phyloP scores from a whole-genome alignment of 805 yeast species.

The Blastobotrys mokoenaii region DNA sequence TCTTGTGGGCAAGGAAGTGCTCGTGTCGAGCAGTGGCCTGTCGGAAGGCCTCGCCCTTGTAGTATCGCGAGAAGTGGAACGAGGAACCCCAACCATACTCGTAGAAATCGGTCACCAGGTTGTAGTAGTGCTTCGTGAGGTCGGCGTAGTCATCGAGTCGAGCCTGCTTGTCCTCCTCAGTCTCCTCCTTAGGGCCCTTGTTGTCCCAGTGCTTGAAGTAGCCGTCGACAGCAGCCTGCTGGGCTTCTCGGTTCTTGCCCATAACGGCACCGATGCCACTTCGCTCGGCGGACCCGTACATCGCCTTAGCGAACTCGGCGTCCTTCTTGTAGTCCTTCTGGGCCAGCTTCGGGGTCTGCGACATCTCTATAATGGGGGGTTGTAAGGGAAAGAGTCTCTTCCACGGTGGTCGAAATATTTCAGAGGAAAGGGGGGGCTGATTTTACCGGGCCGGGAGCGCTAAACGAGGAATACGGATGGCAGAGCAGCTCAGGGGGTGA shows the following conservation, averaged over 20 bases:
- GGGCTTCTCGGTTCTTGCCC: constrained; percentile 69
- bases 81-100: constrained; percentile 99
- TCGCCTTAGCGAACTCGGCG: constrained; percentile 67
- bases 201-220: constrained; percentile 98
- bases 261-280: constrained; percentile 62
- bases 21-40: constrained; percentile 95
- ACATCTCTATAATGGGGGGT: background rate
- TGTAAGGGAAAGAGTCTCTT: too few relatives aligned
- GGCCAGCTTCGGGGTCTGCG: constrained; percentile 30
- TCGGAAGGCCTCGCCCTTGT: constrained; percentile 83
- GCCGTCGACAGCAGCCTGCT: constrained; percentile 74
- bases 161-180: constrained; percentile 42
- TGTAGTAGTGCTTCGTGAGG: constrained; percentile 91
- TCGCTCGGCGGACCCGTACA: constrained; percentile 71
- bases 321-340: constrained; percentile 53
- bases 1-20: constrained; percentile 84
- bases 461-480: too few relatives aligned
- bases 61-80: constrained; percentile 93
- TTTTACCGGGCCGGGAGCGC: too few relatives aligned
- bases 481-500: too few relatives aligned
- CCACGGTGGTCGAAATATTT: too few relatives aligned
- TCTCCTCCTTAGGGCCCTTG: constrained; percentile 57
- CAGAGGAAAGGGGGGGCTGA: too few relatives aligned
- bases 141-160: constrained; percentile 82
- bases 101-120: constrained; percentile 94